A percentile compares a stretch with the other conserved stretches of the same genome.
Evolutionary conservation across 1,139 yeast species (phyloP).

Genomic region (Hansenula lynferdii): DNA sequence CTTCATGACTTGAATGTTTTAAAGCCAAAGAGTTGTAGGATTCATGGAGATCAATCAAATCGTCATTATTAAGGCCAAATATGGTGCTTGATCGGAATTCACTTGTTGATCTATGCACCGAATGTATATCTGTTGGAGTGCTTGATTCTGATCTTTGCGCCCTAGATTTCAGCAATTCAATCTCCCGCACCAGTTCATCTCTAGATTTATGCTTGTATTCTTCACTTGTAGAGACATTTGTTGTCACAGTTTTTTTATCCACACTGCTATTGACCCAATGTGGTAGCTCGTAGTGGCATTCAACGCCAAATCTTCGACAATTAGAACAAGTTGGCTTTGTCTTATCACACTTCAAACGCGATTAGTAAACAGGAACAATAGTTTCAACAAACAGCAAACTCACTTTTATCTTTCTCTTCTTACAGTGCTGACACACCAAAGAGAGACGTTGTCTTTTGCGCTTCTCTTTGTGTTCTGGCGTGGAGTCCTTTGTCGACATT

Average conservation of each 20-base stretch:
- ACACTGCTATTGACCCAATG: slow-evolving; percentile 1
- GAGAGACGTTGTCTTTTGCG: background rate
- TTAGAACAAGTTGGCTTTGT: background rate
- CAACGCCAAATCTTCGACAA: slow-evolving; percentile 1
- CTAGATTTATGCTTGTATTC: background rate
- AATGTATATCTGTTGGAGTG: background rate
- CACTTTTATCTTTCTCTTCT: slow-evolving; percentile 3
- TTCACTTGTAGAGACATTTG: background rate
- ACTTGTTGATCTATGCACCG: no score
- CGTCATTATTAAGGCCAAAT: background rate
- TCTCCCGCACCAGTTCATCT: background rate
- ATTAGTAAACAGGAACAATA: background rate
- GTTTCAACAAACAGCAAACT: background rate
- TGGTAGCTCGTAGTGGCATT: background rate
- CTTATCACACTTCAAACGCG: background rate
- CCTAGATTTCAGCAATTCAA: background rate
- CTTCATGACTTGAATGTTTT: slow-evolving; percentile 5
- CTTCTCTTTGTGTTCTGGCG: background rate
- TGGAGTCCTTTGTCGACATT: no score
- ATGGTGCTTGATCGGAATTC: no score
- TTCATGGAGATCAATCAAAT: slow-evolving; percentile 4
- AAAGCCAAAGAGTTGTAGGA: slow-evolving; percentile 7
- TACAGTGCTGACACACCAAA: slow-evolving; percentile 1
- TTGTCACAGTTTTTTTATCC: background rate
- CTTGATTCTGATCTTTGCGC: background rate